Conservation (phyloP, 2,329 filamentous ascomycete genomes). For the Phyllosticta ampelicida region DNA sequence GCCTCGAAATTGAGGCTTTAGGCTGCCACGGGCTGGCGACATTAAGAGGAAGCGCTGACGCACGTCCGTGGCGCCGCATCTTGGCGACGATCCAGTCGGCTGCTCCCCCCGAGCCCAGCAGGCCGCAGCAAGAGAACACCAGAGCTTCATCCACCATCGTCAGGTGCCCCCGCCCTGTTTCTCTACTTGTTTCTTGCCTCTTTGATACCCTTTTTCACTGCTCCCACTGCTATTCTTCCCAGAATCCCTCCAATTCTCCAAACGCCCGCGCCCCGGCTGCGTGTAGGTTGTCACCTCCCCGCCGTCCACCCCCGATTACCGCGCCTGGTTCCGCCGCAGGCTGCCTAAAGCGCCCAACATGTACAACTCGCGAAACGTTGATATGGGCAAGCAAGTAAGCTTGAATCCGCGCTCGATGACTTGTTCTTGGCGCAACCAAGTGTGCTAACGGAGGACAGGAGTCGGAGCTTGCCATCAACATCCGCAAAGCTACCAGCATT, state of each 20-base stretch:
- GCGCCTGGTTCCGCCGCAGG: conserved; percentile 7
- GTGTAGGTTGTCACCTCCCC: background rate
- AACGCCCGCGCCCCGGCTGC: background rate
- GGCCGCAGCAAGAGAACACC: background rate
- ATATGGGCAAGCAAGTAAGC: conserved; percentile 48
- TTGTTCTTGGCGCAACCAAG: background rate
- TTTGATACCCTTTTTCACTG: background rate
- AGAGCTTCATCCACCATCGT: conserved; percentile 6
- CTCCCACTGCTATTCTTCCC: background rate
- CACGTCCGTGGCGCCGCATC: conserved; percentile 4
- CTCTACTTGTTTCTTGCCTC: background rate
- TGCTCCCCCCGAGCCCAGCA: conserved; percentile 1
- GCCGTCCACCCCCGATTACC: conserved; percentile 1
- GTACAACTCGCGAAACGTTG: conserved; percentile 43
- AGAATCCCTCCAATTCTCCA: background rate
- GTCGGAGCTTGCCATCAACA: conserved; percentile 54
- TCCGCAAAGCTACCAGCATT: conserved; percentile 56
- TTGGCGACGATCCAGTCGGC: conserved; percentile 3
- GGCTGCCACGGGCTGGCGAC: background rate
- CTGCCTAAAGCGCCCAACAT: conserved; percentile 11
- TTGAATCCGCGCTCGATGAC: background rate
- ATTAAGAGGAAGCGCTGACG: conserved; percentile 7
- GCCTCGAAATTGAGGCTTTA: background rate
- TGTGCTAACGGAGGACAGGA: conserved; percentile 38
- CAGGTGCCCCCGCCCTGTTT: conserved; percentile 6